Evolutionary conservation across 2,329 filamentous ascomycete genomes (phyloP).

Genomic region (Alternaria ventricosa): DNA sequence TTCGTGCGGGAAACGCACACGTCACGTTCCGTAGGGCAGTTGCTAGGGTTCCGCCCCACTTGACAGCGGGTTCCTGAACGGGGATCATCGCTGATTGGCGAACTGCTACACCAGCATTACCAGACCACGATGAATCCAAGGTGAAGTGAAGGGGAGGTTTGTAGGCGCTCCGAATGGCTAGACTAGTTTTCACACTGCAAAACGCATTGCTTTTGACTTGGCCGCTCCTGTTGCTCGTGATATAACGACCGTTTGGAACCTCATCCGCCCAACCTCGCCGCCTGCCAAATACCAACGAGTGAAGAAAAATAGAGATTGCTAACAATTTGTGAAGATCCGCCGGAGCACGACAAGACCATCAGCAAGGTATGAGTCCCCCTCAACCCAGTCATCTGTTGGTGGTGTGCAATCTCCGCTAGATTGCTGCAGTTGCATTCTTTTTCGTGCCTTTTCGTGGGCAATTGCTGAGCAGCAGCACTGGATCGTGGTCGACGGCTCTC

Average conservation of each 20-base stretch:
- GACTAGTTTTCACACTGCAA: neutral
- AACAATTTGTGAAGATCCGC: neutral
- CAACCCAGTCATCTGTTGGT: neutral
- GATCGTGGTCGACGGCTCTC: neutral
- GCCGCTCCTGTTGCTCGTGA: neutral
- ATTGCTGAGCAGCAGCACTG: neutral
- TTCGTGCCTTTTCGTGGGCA: constrained; percentile 5
- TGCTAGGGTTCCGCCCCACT: constrained; percentile 16
- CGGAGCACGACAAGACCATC: neutral
- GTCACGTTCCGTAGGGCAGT: constrained; percentile 13
- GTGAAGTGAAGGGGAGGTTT: constrained; percentile 4
- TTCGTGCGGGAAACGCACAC: constrained; percentile 10
- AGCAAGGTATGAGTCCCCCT: neutral
- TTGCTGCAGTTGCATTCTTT: constrained; percentile 14
- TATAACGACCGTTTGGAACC: neutral
- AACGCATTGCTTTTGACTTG: neutral
- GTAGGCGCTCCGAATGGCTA: neutral
- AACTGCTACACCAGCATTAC: neutral
- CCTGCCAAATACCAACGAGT: neutral
- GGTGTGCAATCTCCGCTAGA: constrained; percentile 10
- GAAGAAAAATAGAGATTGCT: neutral
- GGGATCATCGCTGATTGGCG: constrained; percentile 13
- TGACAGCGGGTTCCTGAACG: constrained; percentile 10
- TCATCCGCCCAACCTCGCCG: neutral
- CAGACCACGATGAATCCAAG: constrained; percentile 5